Evolutionary conservation across 2,329 filamentous ascomycete species (phyloP), one percentile per base, ranked within the genome.

Genomic region (Nannizziopsis arthrosporioides): DNA sequence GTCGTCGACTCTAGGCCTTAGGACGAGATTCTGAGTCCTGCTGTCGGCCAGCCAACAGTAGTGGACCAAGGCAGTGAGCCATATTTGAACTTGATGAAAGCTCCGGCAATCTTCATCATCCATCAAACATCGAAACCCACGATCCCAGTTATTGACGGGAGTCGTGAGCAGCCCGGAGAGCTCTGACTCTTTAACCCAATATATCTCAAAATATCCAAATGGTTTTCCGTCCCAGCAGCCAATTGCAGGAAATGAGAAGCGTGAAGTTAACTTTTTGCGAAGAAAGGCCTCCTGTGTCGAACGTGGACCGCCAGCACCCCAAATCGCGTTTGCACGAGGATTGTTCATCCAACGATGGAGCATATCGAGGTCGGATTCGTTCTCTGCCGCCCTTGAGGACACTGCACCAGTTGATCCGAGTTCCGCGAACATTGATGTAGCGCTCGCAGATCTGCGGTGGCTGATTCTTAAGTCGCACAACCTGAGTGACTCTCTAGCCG

Each of bases 201-300:
- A 98, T 31, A 98, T 76, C 69, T 98, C 92, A 62, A 98, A 95
- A 63, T 93, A 98, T 0, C 88, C 92, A 68, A 96, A 98, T 0
- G 90, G 90, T 51, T 90, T 83, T 9, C 87, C 89, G 57, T 96
- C 87, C 85, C 90, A 98, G 62, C 88, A 82, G 0, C 85, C 92
- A 52, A 96, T 90, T 0, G 82, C 87, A 0, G 92, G 92, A 64
- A 96, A 94, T 7, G 82, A 87, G 65, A 95, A 84, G 14, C 74
- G 73, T 15, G 75, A 80, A 10, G 73, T 73, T 9, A 96, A 68
- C 0, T 76, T 80, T 2, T 69, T 71, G 15, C 74, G 69, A 2
- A 98, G 71, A 52, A 94, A 93, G 1, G 75, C 67, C 57, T 80
- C 74, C 55, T 84, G 81, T 14, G 74, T 72, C 2, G 64, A 63